Conservation (phyloP, 2,329 filamentous ascomycete genomes). For the Coniella vitis region DNA sequence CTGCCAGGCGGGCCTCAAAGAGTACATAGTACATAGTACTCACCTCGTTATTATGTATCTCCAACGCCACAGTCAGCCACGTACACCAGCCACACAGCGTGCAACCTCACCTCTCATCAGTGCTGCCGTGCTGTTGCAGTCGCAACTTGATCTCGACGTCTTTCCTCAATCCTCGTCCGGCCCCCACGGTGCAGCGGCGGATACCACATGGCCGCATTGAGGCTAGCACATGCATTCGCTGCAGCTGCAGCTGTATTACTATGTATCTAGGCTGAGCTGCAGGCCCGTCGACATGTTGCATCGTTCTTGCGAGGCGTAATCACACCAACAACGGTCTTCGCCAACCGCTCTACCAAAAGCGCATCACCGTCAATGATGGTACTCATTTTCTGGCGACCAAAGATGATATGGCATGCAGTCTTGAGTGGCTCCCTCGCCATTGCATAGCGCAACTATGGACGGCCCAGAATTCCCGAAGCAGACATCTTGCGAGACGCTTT, state of each 20-base stretch:
- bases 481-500: not conserved
- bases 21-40: too few species aligned
- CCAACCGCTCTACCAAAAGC: slow-evolving; percentile 7
- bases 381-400: not conserved
- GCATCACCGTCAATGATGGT: not conserved
- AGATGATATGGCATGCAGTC: not conserved
- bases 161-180: not conserved
- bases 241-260: not conserved
- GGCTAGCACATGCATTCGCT: slow-evolving; percentile 6
- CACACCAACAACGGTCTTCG: not conserved
- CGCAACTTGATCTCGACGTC: too few species aligned
- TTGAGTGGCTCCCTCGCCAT: not conserved
- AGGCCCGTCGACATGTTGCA: slow-evolving; percentile 4
- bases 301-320: slow-evolving; percentile 1
- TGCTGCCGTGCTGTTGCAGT: not conserved
- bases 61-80: not conserved
- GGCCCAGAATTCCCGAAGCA: slow-evolving; percentile 2
- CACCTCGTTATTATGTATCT: too few species aligned
- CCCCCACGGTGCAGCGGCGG: slow-evolving; percentile 6
- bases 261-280: slow-evolving; percentile 13
- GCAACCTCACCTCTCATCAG: not conserved
- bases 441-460: not conserved
- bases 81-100: not conserved
- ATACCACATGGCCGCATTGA: not conserved
- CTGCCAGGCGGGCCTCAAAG: too few species aligned